Conservation (phyloP, 2,329 filamentous ascomycete species). For the Cladorrhinum sp. region DNA sequence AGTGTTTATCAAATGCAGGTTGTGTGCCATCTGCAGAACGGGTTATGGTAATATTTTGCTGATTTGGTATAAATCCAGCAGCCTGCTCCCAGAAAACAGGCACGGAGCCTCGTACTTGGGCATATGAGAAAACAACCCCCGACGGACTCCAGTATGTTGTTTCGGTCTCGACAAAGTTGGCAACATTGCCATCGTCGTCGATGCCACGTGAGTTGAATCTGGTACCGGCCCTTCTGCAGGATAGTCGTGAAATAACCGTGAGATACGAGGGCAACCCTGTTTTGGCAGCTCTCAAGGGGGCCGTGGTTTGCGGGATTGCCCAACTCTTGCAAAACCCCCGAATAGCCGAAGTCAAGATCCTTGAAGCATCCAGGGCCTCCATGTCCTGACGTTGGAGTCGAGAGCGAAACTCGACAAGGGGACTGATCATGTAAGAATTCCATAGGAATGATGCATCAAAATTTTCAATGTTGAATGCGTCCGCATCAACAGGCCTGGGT, state of each 20-base stretch:
- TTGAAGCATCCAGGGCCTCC: constrained; percentile 76
- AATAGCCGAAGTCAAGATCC: constrained; percentile 89
- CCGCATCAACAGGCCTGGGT: constrained; percentile 66
- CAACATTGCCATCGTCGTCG: constrained; percentile 94
- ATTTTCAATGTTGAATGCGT: constrained; percentile 85
- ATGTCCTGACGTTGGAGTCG: constrained; percentile 73
- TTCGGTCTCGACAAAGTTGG: constrained; percentile 98
- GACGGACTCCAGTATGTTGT: constrained; percentile 84
- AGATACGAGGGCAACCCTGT: constrained; percentile 78
- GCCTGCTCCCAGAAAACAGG: constrained; percentile 97
- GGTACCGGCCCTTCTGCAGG: constrained; percentile 86
- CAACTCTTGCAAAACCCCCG: constrained; percentile 88
- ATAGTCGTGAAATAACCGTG: constrained; percentile 87
- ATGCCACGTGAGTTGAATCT: constrained; percentile 97
- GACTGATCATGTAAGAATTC: constrained; percentile 98
- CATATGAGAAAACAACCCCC: constrained; percentile 83
- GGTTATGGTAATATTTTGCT: constrained; percentile 92
- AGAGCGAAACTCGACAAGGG: constrained; percentile 83
- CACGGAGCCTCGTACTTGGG: constrained; percentile 87
- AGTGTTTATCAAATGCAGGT: constrained; percentile 93
- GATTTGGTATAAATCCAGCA: constrained; percentile 79
- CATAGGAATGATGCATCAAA: constrained; percentile 91
- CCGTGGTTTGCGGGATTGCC: constrained; percentile 73
- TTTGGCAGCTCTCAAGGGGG: constrained; percentile 63
- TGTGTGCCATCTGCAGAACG: constrained; percentile 87